Evolutionary conservation across 2,329 filamentous ascomycete genomes (phyloP).

Genomic region (Fusarium bulbicola): DNA sequence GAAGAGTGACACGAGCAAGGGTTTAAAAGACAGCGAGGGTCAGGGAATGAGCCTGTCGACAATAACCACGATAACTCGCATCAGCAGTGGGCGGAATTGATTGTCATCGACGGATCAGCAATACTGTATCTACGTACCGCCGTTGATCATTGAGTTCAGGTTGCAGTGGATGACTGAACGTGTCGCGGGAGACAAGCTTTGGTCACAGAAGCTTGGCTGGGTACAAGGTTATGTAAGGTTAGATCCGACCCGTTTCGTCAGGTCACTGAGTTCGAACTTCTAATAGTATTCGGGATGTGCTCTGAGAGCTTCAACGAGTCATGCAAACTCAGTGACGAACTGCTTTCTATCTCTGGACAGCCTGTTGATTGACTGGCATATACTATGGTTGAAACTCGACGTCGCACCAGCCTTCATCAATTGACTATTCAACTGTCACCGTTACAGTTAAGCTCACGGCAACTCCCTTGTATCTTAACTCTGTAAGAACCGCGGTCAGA

Average conservation of each 20-base stretch:
- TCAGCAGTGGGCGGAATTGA: slow-evolving; percentile 1
- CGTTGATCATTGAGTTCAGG: slow-evolving; percentile 7
- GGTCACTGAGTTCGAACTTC: not conserved
- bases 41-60: not conserved
- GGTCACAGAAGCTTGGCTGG: slow-evolving; percentile 13
- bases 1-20: not conserved
- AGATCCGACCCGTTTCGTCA: slow-evolving; percentile 9
- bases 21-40: not conserved
- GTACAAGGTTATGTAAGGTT: not conserved
- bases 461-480: not conserved
- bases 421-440: not conserved
- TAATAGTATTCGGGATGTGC: not conserved
- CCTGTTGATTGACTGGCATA: not conserved
- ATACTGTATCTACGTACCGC: not conserved
- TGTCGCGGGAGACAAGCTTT: slow-evolving; percentile 19
- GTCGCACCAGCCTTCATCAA: not conserved
- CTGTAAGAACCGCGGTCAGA: not conserved
- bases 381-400: not conserved
- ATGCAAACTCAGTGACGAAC: not conserved
- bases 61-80: not conserved
- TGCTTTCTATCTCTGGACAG: not conserved
- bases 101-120: slow-evolving; percentile 17
- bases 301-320: not conserved
- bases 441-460: not conserved
- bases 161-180: slow-evolving; percentile 1